Base-by-base conservation (phyloP, 371 early-diverging fungal genomes). In the Apophysomyces variabilis region DNA sequence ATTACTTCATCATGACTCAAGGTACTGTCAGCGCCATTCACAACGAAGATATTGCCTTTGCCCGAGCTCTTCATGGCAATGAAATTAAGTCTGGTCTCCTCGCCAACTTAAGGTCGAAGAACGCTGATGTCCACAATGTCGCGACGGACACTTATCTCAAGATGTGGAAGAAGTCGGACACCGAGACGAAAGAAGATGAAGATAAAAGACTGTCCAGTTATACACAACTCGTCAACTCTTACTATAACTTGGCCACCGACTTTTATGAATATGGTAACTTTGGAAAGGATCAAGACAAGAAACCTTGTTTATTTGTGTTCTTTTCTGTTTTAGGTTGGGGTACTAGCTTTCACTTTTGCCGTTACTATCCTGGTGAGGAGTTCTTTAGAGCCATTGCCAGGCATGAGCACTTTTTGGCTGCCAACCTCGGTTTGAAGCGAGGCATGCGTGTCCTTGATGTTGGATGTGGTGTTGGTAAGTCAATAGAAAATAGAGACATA, bases 401-500 rank as follows among this genome's bases (percentile, higher is more conserved):
- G 36, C 97, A 96, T 71, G 96, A 97, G 79, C 93, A 96, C 73
- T 91, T 83, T 67, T 82, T 97, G 57, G 95, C 94, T 46, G 78
- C 87, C 50, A 83, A 89, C 62, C 88, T 91, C 57, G 87, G 85
- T 39, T 82, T 96, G 66, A 83, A 86, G 69, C 72, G 84, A 4
- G 85, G 85, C 37, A 86, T 85, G 88, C 82, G 83, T 61, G 92
- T 94, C 4, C 80, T 93, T 63, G 97, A 96, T 72, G 91, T 95
- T 44, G 96, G 96, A 38, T 94, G 96, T 73, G 96, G 96, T 71
- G 95, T 95, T 44, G 95, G 85, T 84, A 74, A 43, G 80, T 72
- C 39, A 13, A 9, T 0, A 43, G 9, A 32, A 39, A 18, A 39
- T 7, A 12, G 26, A 58, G 13, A 38, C 58, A 44, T n/a, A 50